Conservation (phyloP, 805 yeast genomes). For the Cyberlindnera saturnus region DNA sequence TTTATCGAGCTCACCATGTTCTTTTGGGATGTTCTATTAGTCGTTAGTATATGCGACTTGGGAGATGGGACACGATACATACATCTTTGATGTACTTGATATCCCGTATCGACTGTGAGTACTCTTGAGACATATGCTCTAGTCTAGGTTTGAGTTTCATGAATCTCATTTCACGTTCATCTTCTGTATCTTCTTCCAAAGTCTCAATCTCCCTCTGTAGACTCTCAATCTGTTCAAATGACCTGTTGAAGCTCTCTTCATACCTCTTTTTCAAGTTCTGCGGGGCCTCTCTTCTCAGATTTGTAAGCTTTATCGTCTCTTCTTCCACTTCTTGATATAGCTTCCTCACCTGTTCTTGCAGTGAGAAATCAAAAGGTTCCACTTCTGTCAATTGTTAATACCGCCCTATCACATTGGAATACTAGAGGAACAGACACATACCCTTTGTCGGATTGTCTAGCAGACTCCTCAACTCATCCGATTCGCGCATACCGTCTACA, state of each 20-base stretch:
- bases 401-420: background rate
- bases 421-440: background rate
- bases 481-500: slow-evolving; percentile 46
- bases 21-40: slow-evolving; percentile 20
- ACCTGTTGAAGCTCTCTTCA: slow-evolving; percentile 30
- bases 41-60: slow-evolving; percentile 5
- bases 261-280: slow-evolving; percentile 31
- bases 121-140: slow-evolving; percentile 12
- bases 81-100: slow-evolving; percentile 18
- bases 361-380: slow-evolving; percentile 65
- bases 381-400: slow-evolving; percentile 28
- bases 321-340: slow-evolving; percentile 56
- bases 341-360: slow-evolving; percentile 54
- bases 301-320: slow-evolving; percentile 51
- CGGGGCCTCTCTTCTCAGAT: slow-evolving; percentile 50
- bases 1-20: slow-evolving; percentile 23
- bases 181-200: slow-evolving; percentile 6
- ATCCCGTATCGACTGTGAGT: slow-evolving; percentile 11
- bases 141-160: slow-evolving; percentile 5
- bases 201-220: slow-evolving; percentile 21
- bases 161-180: slow-evolving; percentile 2
- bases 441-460: slow-evolving; percentile 21
- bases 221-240: slow-evolving; percentile 22
- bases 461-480: slow-evolving; percentile 17
- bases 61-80: slow-evolving; percentile 2